phyloP scores from a whole-genome alignment of 176 grass and related monocot species.

The Poa pratensis region DNA sequence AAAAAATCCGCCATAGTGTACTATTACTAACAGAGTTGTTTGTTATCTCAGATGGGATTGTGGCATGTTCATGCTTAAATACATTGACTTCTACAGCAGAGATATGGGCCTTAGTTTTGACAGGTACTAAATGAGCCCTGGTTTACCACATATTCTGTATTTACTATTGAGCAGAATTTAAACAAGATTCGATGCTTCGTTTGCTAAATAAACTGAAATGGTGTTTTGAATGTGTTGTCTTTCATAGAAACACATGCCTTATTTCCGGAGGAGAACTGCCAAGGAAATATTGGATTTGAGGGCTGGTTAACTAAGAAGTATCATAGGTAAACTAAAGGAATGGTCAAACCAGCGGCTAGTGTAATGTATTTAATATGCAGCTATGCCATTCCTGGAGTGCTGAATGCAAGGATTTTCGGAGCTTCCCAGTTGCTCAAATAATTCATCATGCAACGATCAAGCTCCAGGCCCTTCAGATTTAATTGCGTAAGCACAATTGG shows the following conservation, averaged over 20 bases:
- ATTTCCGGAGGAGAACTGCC: slow-evolving; percentile 79
- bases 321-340: slow-evolving; percentile 16
- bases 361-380: background rate
- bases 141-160: slow-evolving; percentile 19
- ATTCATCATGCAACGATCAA: slow-evolving; percentile 3
- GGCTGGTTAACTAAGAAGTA: slow-evolving; percentile 52
- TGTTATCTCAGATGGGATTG: slow-evolving; percentile 70
- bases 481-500: background rate
- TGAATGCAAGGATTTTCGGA: slow-evolving; percentile 1
- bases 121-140: slow-evolving; percentile 49
- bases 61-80: slow-evolving; percentile 98
- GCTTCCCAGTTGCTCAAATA: slow-evolving; percentile 8
- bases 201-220: slow-evolving; percentile 21
- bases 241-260: slow-evolving; percentile 77
- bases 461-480: background rate
- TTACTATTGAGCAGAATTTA: slow-evolving; percentile 4
- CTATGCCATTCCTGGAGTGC: background rate
- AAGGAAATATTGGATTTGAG: slow-evolving; percentile 74
- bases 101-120: slow-evolving; percentile 65
- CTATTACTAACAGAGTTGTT: background rate
- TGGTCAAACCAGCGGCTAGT: background rate
- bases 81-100: slow-evolving; percentile 93
- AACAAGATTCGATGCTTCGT: background rate
- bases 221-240: slow-evolving; percentile 36
- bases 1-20: background rate